Percentiles rank a stretch among this genome's conserved stretches.
Conservation (phyloP, 1,139 yeast genomes). For the Candida sanyaensis region DNA sequence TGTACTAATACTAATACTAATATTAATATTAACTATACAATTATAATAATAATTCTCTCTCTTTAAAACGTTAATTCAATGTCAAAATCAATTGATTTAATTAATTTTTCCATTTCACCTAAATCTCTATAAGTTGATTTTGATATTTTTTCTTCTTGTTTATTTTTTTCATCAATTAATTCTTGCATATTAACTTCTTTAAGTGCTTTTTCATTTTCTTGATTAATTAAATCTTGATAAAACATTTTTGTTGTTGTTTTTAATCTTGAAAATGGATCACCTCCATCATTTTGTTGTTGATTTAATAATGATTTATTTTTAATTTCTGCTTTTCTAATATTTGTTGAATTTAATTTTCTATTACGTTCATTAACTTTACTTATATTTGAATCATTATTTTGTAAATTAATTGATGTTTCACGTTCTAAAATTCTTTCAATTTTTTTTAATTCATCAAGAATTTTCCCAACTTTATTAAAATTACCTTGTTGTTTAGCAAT, state of each 20-base stretch:
- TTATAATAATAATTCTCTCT: too few species aligned
- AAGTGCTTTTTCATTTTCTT: constrained; percentile 47
- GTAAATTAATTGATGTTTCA: constrained; percentile 11
- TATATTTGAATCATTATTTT: constrained; percentile 28
- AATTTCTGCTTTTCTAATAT: constrained; percentile 79
- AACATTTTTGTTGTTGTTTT: constrained; percentile 85
- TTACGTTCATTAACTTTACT: constrained; percentile 78
- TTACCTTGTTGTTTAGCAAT: constrained; percentile 74
- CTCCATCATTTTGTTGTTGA: constrained; percentile 37
- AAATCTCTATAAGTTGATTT: constrained; percentile 44
- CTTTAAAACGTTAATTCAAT: constrained; percentile 20
- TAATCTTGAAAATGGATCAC: constrained; percentile 89
- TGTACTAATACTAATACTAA: too few species aligned
- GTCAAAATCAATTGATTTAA: constrained; percentile 36
- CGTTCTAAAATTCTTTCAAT: constrained; percentile 30
- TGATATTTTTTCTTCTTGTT: constrained; percentile 43
- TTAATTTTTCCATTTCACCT: constrained; percentile 47
- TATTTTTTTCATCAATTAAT: constrained; percentile 37
- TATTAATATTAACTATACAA: too few species aligned
- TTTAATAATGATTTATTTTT: constrained; percentile 45
- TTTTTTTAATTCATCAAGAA: constrained; percentile 52
- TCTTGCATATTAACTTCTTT: constrained; percentile 42
- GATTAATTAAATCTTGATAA: constrained; percentile 53
- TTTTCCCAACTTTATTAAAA: constrained; percentile 47
- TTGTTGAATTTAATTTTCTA: constrained; percentile 75